These are phyloP conservation scores for Beauveria sp. DNA, from an alignment of 2,329 filamentous ascomycete species.

Conservation along the genomic window DNA sequence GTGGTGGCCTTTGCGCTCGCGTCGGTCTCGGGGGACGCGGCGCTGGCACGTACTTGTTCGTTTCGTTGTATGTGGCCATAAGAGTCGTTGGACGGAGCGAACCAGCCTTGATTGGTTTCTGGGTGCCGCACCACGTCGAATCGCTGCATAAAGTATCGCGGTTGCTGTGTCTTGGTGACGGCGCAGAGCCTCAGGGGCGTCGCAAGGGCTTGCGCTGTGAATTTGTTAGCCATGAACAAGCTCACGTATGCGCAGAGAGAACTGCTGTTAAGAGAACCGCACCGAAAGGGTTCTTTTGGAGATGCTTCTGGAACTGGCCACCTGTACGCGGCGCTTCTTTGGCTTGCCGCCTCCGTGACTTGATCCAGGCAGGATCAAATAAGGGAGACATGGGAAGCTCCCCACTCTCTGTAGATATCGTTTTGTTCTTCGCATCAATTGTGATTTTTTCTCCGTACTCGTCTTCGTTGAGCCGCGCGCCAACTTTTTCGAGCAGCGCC, in stretches of 20 bases:
- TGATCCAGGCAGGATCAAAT: slow-evolving; percentile 43
- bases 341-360: slow-evolving; percentile 34
- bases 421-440: slow-evolving; percentile 34
- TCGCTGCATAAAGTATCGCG: slow-evolving; percentile 55
- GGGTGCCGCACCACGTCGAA: slow-evolving; percentile 52
- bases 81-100: slow-evolving; percentile 40
- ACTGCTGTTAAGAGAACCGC: slow-evolving; percentile 2
- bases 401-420: slow-evolving; percentile 37
- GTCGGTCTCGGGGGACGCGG: not conserved
- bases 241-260: not conserved
- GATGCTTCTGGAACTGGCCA: slow-evolving; percentile 47
- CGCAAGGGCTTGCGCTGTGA: slow-evolving; percentile 52
- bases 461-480: slow-evolving; percentile 25
- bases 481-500: slow-evolving; percentile 24
- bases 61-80: slow-evolving; percentile 20
- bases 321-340: slow-evolving; percentile 27
- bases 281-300: slow-evolving; percentile 61
- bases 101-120: slow-evolving; percentile 44
- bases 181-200: slow-evolving; percentile 51
- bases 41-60: not conserved
- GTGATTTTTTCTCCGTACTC: slow-evolving; percentile 22
- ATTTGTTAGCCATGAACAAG: not conserved
- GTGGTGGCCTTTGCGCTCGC: not conserved
- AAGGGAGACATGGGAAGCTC: slow-evolving; percentile 46
- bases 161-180: slow-evolving; percentile 41